Base-by-base conservation (phyloP, 1,139 yeast genomes). In the Yamadazyma songkhlaensis region DNA sequence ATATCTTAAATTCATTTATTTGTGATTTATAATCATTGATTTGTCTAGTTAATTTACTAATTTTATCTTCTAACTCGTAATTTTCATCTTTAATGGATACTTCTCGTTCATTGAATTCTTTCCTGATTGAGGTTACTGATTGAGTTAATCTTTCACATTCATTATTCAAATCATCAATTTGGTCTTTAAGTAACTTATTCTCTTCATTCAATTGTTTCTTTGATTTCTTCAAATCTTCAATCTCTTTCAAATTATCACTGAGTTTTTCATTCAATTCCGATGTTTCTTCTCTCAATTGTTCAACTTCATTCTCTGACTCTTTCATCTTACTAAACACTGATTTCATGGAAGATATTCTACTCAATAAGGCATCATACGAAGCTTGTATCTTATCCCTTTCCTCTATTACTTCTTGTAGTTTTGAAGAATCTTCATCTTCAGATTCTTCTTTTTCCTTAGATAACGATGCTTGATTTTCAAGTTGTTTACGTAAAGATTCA, bases 281-380 rank as follows among this genome's bases (percentile, higher is more conserved):
- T 30, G 57, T 55, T 49, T 57, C 44, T 55, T 68, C 77, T 48
- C 77, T 79, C 0, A 81, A 65, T 29, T 66, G 67, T 35, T 81
- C 84, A 29, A 89, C 66, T 47, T 88, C 95, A 8, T 71, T 70
- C 47, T 92, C 84, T 0, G 94, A 72, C 43, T 79, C 81, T 53
- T 84, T 84, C 88, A 84, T 82, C 48, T 84, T 83, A 40, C 73
- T 74, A 55, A 85, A 84, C 2, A 84, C 74, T 0, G 84, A 65
- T 53, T 86, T 88, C 86, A 92, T 88, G 2, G 86, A 79, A 1
- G 95, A 78, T 24, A 92, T 67, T 54, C 86, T 77, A 45, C 81
- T 83, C 41, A 89, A 64, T 14, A 92, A 64, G n/a, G 74, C 71
- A 47, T 88, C 87, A 55, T 90, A 88, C 43, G 84, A 85, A 8